phyloP scores from a whole-genome alignment of 768 basidiomycete species.

The Clitopilus hobsonii region DNA sequence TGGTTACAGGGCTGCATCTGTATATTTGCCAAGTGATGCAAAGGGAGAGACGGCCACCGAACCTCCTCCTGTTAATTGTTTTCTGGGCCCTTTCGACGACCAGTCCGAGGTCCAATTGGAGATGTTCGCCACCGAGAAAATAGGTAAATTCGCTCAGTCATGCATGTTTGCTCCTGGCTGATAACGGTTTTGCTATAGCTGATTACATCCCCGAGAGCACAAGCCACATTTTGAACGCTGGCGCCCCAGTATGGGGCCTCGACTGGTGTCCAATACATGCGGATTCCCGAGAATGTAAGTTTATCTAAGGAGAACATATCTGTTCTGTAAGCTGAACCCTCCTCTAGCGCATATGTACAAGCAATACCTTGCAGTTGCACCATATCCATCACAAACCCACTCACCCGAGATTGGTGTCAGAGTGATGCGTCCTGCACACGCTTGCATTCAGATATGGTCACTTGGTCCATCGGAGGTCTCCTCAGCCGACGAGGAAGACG shows the following conservation, averaged over 20 bases:
- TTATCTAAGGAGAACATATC: background rate
- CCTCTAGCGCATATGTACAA: constrained; percentile 45
- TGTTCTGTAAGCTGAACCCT: background rate
- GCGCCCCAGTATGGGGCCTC: constrained; percentile 85
- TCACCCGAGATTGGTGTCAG: constrained; percentile 65
- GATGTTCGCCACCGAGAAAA: constrained; percentile 52
- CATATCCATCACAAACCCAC: constrained; percentile 61
- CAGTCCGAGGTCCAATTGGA: constrained; percentile 46
- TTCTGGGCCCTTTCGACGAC: constrained; percentile 56
- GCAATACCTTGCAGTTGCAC: constrained; percentile 84
- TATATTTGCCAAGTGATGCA: constrained; percentile 27
- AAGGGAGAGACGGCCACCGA: constrained; percentile 32
- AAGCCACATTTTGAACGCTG: constrained; percentile 77
- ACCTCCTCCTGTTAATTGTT: constrained; percentile 51
- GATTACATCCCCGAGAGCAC: constrained; percentile 52
- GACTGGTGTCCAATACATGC: constrained; percentile 89
- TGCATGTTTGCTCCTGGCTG: background rate
- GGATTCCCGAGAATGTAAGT: constrained; percentile 50
- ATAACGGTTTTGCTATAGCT: constrained; percentile 32
- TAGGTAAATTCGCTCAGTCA: constrained; percentile 42
- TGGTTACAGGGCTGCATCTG: constrained; percentile 43
- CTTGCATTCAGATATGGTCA: constrained; percentile 89
- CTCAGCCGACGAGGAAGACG: constrained; percentile 16
- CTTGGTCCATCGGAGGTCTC: constrained; percentile 17
- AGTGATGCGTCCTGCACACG: constrained; percentile 45